Evolutionary conservation across 2,329 filamentous ascomycete genomes (phyloP).

Genomic region (Ascochyta fabae): DNA sequence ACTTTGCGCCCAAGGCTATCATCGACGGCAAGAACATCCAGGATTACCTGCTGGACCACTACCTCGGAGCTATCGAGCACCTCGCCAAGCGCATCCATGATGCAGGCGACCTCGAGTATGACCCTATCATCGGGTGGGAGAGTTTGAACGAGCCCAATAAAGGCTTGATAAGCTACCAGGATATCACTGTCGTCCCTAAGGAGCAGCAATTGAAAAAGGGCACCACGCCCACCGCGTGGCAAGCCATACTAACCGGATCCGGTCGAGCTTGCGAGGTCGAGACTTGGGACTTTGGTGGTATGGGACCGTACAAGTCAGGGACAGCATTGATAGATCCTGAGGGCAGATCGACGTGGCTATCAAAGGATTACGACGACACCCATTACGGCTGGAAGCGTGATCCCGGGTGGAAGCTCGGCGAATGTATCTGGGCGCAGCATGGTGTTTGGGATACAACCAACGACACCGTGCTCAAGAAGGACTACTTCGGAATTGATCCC

Average conservation of each 20-base stretch:
- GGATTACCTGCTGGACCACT: conserved; percentile 90
- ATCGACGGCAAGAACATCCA: conserved; percentile 96
- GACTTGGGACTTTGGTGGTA: conserved; percentile 90
- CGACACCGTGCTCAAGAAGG: conserved; percentile 78
- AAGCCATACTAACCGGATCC: conserved; percentile 89
- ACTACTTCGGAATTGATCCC: conserved; percentile 86
- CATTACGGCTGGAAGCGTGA: conserved; percentile 91
- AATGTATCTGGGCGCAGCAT: conserved; percentile 96
- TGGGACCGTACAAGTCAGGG: conserved; percentile 91
- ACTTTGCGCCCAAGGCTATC: conserved; percentile 95
- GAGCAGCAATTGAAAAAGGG: conserved; percentile 93
- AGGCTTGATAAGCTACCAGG: conserved; percentile 82
- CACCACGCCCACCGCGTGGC: conserved; percentile 91
- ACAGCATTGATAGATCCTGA: conserved; percentile 84
- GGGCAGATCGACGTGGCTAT: conserved; percentile 84
- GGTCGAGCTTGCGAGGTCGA: conserved; percentile 89
- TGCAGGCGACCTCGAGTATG: conserved; percentile 84
- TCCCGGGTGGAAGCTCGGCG: conserved; percentile 86
- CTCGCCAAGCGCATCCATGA: conserved; percentile 86
- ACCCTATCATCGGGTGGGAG: conserved; percentile 93
- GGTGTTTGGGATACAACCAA: conserved; percentile 87
- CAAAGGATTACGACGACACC: conserved; percentile 80
- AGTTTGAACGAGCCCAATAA: conserved; percentile 94
- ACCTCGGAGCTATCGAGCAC: conserved; percentile 78
- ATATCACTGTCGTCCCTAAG: conserved; percentile 79